Base-by-base conservation (phyloP, 2,329 filamentous ascomycete species). In the Talaromyces sp. region DNA sequence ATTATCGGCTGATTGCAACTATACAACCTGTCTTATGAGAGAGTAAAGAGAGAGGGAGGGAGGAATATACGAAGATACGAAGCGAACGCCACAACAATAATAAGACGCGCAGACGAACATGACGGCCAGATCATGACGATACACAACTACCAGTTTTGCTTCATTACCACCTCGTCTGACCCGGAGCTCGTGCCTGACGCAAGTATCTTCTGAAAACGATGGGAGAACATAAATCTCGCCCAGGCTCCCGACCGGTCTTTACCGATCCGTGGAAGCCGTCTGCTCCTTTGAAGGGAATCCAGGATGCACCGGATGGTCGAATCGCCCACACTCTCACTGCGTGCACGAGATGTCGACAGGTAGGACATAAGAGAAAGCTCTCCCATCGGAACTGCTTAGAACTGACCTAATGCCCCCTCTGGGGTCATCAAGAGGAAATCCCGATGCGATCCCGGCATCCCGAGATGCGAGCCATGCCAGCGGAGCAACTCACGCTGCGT, bases 391-490 rank as follows among this genome's bases (percentile, higher is more conserved):
- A 21, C 9, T 24, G 2, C 43, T 24, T 46, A 11, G 4, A 46
- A 7, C 43, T 46, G 43, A 46, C 19, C 19, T 13, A 27, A 13
- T 68, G 58, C 63, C 35, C 32, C 53, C 57, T 51, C 46, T 56
- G n/a, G 19, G n/a, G 35, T 10, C 10, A 21, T 64, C 52, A 71
- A 96, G 93, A 88, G 93, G 70, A 99, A 99, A 82, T 98, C 93
- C 41, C 84, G 92, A 81, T 99, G 95, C 80, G 95, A 98, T 77
- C 90, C 95, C 4, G 90, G 90, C 14, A 84, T 99, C 24, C 95
- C 95, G 46, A 89, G 90, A 70, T 99, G 95, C 76, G 84, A 91
- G 19, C 93, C 93, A 24, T 99, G 95, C 79, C 92, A 97, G 77
- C 86, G 93, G 67, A 93, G 91, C 64, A 93, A 93, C 69, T 91